These are phyloP conservation scores for Zygotorulaspora chibaensis DNA, from an alignment of 805 yeast species.

Conservation along the genomic window DNA sequence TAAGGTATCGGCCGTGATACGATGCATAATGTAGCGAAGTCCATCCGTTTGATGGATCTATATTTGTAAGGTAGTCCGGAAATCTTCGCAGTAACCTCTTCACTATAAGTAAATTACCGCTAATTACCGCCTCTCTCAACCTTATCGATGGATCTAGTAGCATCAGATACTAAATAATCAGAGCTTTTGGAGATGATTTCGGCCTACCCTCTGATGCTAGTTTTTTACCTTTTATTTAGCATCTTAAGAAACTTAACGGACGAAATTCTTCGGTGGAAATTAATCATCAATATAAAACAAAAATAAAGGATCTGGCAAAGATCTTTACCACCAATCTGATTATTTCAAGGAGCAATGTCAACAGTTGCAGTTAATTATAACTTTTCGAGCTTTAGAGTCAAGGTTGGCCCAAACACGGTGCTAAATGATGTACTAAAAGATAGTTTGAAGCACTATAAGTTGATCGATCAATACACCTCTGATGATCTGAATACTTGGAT, in stretches of 20 bases:
- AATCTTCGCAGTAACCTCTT: slow-evolving; percentile 60
- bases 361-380: slow-evolving; percentile 37
- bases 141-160: slow-evolving; percentile 54
- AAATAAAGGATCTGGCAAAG: not conserved
- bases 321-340: too few species aligned
- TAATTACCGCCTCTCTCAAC: slow-evolving; percentile 61
- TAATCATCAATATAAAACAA: not conserved
- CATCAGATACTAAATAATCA: slow-evolving; percentile 14
- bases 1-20: slow-evolving; percentile 61
- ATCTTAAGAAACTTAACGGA: not conserved
- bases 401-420: slow-evolving; percentile 36
- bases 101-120: slow-evolving; percentile 60
- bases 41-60: slow-evolving; percentile 76
- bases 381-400: slow-evolving; percentile 33
- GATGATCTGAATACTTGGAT: slow-evolving; percentile 18
- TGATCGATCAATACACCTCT: slow-evolving; percentile 16
- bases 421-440: slow-evolving; percentile 37
- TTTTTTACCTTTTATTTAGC: too few species aligned
- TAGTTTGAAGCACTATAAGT: slow-evolving; percentile 38
- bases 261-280: not conserved
- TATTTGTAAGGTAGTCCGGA: slow-evolving; percentile 65
- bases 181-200: too few species aligned
- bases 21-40: slow-evolving; percentile 78
- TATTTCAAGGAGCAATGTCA: slow-evolving; percentile 30
- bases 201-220: too few species aligned